Evolutionary conservation across 78 protist genomes (phyloP).

Genomic region (Tieghemostelium lacteum): DNA sequence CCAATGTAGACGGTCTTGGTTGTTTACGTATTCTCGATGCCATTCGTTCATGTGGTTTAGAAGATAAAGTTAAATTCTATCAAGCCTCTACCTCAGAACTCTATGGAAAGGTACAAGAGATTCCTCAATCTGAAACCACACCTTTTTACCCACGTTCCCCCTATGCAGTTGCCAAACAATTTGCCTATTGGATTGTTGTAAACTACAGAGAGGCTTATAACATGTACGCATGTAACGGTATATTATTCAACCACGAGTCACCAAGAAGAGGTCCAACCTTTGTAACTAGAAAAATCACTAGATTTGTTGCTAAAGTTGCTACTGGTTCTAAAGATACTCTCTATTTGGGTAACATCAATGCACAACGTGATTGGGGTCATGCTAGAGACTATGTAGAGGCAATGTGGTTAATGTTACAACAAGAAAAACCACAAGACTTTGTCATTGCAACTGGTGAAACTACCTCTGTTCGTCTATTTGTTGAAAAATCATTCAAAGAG

Average conservation of each 20-base stretch:
- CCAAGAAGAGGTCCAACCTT: conserved; percentile 90
- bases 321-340: conserved; percentile 72
- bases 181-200: conserved; percentile 94
- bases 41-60: conserved; percentile 88
- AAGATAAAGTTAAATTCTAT: conserved; percentile 77
- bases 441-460: conserved; percentile 94
- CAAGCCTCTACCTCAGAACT: conserved; percentile 96
- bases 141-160: conserved; percentile 98
- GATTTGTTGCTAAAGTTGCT: conserved; percentile 91
- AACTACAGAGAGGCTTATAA: conserved; percentile 97
- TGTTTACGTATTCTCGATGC: conserved; percentile 95
- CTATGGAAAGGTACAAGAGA: conserved; percentile 93
- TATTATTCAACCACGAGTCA: conserved; percentile 96
- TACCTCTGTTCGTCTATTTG: conserved; percentile 90
- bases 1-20: conserved; percentile 93
- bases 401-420: conserved; percentile 94
- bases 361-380: conserved; percentile 95
- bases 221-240: conserved; percentile 94
- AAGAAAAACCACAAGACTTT: conserved; percentile 88
- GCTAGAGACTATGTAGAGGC: conserved; percentile 92
- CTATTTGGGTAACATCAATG: conserved; percentile 93
- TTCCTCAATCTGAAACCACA: conserved; percentile 94
- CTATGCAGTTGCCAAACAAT: conserved; percentile 95
- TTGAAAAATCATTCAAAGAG: conserved; percentile 86
- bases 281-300: conserved; percentile 97